Evolutionary conservation across 2,329 filamentous ascomycete genomes (phyloP).

Genomic region (Helicocarpus griseus): DNA sequence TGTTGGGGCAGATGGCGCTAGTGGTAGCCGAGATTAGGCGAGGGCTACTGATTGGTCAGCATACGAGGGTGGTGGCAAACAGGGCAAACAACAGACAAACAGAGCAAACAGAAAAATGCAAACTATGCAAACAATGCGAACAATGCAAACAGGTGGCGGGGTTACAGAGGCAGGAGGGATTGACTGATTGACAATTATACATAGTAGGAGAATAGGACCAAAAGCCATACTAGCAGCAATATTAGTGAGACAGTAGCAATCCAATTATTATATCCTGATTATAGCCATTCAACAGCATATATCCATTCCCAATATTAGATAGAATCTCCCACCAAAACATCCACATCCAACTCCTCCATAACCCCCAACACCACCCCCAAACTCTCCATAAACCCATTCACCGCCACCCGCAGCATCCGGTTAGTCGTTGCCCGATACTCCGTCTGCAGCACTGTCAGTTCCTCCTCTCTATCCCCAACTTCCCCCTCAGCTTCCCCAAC

Average conservation of each 20-base stretch:
- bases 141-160: not conserved
- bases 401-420: constrained; percentile 89
- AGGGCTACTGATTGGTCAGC: constrained; percentile 5
- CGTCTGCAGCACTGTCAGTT: constrained; percentile 53
- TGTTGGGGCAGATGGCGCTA: constrained; percentile 10
- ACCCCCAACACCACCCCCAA: constrained; percentile 74
- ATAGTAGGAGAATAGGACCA: too few species aligned
- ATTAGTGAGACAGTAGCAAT: too few species aligned
- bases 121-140: not conserved
- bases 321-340: constrained; percentile 47
- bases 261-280: too few species aligned
- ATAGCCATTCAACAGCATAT: not conserved
- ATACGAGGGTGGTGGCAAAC: not conserved
- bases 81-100: not conserved
- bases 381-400: constrained; percentile 94
- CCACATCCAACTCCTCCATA: constrained; percentile 82
- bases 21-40: constrained; percentile 7
- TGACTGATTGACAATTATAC: not conserved
- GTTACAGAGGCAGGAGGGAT: too few species aligned
- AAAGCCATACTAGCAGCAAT: too few species aligned
- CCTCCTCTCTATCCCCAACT: not conserved
- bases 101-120: not conserved
- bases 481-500: not conserved
- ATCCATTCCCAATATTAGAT: not conserved
- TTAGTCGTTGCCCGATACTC: constrained; percentile 85